Evolutionary conservation across 2,329 filamentous ascomycete species (phyloP), one percentile per base, ranked within the genome.

Genomic region (Nothophoma quercina): DNA sequence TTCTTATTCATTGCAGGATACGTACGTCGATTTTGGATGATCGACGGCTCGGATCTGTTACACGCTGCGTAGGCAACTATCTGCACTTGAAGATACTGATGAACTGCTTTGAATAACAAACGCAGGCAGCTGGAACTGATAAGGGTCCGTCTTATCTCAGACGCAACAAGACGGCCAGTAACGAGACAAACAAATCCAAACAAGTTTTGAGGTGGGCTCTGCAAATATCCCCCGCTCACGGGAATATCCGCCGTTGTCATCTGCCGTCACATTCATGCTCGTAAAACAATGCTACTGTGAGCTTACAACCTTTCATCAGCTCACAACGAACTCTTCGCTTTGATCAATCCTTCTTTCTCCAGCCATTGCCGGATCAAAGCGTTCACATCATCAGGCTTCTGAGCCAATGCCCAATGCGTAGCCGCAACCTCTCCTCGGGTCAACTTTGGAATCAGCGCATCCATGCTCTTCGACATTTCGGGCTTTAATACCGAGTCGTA

Each of bases 321-420:
- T 42, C 70, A 83, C 60, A 83, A 67, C 54, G 75, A 79, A 55
- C 76, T 76, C 61, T 75, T 77, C 39, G 35, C 40, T 55, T 64
- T 75, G 21, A 70, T 74, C 62, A 80, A 78, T 2, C 79, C 81
- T 34, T 87, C 80, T 13, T 75, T 76, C 52, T 83, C 80, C 55
- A 96, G 61, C 84, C 92, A 96, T 51, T 82, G 79, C 49, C 78
- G 80, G 62, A 96, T 80, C 55, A 86, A 77, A 41, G 69, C 72
- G 73, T 97, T 97, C 3, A 91, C 84, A 63, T 88, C 84, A 18
- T 81, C 83, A 0, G 88, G 82, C 58, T 83, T 84, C 78, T 96
- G 85, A 79, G 85, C 87, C 69, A 96, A 76, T 36, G 88, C 90
- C 93, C 93, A 98, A 75, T 98, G 95, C 15, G 82, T 79, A 0